A percentile compares a stretch with the other conserved stretches of the same genome.
Evolutionary conservation across 2,329 filamentous ascomycete genomes (phyloP).

Genomic region (Colletotrichum echinochloae): DNA sequence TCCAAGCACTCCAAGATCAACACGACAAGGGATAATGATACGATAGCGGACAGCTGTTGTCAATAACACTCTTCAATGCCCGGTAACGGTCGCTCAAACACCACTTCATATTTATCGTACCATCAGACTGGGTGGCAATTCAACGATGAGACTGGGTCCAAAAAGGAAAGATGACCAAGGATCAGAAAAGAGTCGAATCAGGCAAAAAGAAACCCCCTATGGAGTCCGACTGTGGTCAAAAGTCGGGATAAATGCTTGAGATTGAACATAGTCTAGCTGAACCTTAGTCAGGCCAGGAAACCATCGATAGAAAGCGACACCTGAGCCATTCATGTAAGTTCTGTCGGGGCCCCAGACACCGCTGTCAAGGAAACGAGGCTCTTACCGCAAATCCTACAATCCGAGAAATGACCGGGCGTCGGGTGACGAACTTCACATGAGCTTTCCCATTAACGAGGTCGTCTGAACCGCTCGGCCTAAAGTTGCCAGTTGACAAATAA

Average conservation of each 20-base stretch:
- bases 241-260: neutral
- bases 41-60: neutral
- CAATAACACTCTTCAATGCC: neutral
- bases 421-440: slow-evolving; percentile 8
- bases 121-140: neutral
- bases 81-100: neutral
- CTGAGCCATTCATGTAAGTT: neutral
- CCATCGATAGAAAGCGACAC: slow-evolving; percentile 6
- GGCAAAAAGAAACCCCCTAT: too few relatives aligned
- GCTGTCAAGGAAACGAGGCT: neutral
- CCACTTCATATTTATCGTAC: neutral
- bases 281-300: neutral
- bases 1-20: too few relatives aligned
- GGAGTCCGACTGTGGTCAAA: too few relatives aligned
- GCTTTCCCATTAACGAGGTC: neutral
- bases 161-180: neutral
- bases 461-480: slow-evolving; percentile 21
- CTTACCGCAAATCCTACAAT: neutral
- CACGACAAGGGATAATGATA: neutral
- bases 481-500: slow-evolving; percentile 13
- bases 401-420: slow-evolving; percentile 10
- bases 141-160: slow-evolving; percentile 2
- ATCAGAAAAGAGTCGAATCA: neutral
- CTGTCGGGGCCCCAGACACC: slow-evolving; percentile 3
- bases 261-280: neutral